A percentile compares a stretch with the other conserved stretches of the same genome.
Conservation (phyloP, 1,284 basidiomycete species). For the Trametes sp. region DNA sequence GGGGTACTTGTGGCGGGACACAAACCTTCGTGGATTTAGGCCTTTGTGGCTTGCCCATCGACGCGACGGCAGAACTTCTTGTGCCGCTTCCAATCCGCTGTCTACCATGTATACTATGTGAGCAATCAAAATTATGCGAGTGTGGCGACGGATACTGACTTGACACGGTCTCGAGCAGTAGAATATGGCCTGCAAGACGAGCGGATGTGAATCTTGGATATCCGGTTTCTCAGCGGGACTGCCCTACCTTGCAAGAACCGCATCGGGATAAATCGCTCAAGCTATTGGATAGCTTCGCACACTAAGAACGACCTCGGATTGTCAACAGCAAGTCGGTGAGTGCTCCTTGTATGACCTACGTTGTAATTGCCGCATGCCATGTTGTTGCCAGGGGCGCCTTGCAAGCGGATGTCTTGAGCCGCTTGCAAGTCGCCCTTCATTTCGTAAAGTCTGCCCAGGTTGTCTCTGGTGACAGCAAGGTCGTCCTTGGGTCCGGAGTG, state of each 20-base stretch:
- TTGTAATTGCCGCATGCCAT: constrained; percentile 43
- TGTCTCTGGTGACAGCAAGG: constrained; percentile 45
- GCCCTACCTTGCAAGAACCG: constrained; percentile 22
- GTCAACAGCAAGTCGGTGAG: constrained; percentile 10
- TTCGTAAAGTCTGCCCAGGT: constrained; percentile 44
- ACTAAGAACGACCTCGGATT: constrained; percentile 7
- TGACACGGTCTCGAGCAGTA: constrained; percentile 31
- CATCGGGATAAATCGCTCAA: constrained; percentile 17
- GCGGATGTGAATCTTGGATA: background rate
- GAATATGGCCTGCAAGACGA: constrained; percentile 20
- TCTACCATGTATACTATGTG: constrained; percentile 11
- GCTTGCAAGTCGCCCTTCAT: constrained; percentile 40
- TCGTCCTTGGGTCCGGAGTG: constrained; percentile 34
- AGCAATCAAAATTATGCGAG: background rate
- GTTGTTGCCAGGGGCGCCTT: constrained; percentile 36
- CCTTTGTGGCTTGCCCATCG: background rate
- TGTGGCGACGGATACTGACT: constrained; percentile 4
- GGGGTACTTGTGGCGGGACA: background rate
- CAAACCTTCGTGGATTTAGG: background rate
- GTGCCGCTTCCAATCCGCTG: constrained; percentile 37
- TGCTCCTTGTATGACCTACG: background rate
- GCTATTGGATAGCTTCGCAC: constrained; percentile 14
- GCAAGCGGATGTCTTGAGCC: constrained; percentile 38
- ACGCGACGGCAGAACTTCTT: constrained; percentile 32
- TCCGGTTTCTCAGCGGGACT: background rate